These are phyloP conservation scores for Coemansia sp. DNA, from an alignment of 192 early-diverging fungal species.

Conservation along the genomic window DNA sequence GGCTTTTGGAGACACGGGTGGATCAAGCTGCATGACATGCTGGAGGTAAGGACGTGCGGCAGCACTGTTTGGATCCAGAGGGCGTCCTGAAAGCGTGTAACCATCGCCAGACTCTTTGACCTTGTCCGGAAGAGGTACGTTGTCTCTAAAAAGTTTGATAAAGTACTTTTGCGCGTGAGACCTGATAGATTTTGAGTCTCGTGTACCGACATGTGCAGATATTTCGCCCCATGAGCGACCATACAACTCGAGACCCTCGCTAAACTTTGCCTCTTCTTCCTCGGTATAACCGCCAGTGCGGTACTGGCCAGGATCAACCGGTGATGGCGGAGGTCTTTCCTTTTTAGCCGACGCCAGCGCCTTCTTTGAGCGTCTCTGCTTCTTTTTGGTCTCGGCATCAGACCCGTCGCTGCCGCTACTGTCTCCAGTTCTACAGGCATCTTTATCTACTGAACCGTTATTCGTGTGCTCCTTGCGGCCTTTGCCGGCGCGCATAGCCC, in stretches of 20 bases:
- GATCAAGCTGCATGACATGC: constrained; percentile 51
- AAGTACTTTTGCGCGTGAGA: constrained; percentile 92
- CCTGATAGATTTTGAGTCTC: constrained; percentile 80
- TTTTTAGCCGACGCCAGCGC: constrained; percentile 11
- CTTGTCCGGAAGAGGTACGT: constrained; percentile 76
- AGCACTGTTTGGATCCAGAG: constrained; percentile 86
- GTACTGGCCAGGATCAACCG: constrained; percentile 49
- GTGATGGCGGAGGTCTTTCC: constrained; percentile 28
- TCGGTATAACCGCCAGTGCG: constrained; percentile 74
- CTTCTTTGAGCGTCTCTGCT: constrained; percentile 16
- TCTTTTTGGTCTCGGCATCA: constrained; percentile 2
- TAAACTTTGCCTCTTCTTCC: constrained; percentile 69
- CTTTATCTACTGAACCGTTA: neutral
- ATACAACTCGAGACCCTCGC: constrained; percentile 73
- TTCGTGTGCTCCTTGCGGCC: constrained; percentile 13
- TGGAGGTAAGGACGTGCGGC: constrained; percentile 78
- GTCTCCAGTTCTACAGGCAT: neutral
- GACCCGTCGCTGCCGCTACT: constrained; percentile 15
- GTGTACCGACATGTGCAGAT: constrained; percentile 68
- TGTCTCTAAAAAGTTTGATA: constrained; percentile 85
- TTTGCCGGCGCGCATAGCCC: constrained; percentile 26
- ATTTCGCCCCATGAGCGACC: constrained; percentile 84
- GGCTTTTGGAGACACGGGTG: constrained; percentile 8
- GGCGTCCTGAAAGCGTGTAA: constrained; percentile 78
- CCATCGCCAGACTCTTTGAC: constrained; percentile 69